phyloP scores from a whole-genome alignment of 2,329 filamentous ascomycete genomes.

The Akanthomyces lecanii region DNA sequence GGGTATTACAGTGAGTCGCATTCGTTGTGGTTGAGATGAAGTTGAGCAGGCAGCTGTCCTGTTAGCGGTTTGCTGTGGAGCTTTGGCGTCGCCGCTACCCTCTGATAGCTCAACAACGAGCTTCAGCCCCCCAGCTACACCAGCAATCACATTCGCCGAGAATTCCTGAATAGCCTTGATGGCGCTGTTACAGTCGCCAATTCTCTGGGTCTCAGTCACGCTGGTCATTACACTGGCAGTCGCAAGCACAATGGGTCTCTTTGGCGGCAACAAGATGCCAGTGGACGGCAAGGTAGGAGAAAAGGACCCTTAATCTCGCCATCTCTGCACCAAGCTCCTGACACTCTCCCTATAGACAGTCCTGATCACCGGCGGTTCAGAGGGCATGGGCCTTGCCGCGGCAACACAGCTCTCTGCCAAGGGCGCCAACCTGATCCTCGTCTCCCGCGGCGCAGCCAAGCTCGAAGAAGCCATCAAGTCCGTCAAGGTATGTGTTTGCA shows the following conservation, averaged over 20 bases:
- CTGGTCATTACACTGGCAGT: constrained; percentile 33
- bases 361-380: constrained; percentile 84
- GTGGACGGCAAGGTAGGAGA: constrained; percentile 71
- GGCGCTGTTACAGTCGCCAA: constrained; percentile 7
- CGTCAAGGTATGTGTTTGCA: constrained; percentile 49
- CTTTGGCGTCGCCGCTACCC: neutral
- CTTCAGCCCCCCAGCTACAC: neutral
- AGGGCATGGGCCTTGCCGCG: constrained; percentile 81
- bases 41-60: neutral
- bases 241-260: constrained; percentile 59
- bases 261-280: constrained; percentile 68
- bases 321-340: neutral
- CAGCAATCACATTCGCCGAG: neutral
- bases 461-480: constrained; percentile 66
- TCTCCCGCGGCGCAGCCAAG: constrained; percentile 72
- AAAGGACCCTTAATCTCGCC: neutral
- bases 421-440: constrained; percentile 82
- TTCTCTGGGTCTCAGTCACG: constrained; percentile 24
- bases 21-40: neutral
- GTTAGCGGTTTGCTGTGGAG: constrained; percentile 6
- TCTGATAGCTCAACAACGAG: neutral
- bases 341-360: constrained; percentile 58
- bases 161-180: neutral
- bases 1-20: neutral
- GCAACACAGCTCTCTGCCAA: constrained; percentile 72